Conservation (phyloP, 768 basidiomycete species). For the Ramaria sp. region DNA sequence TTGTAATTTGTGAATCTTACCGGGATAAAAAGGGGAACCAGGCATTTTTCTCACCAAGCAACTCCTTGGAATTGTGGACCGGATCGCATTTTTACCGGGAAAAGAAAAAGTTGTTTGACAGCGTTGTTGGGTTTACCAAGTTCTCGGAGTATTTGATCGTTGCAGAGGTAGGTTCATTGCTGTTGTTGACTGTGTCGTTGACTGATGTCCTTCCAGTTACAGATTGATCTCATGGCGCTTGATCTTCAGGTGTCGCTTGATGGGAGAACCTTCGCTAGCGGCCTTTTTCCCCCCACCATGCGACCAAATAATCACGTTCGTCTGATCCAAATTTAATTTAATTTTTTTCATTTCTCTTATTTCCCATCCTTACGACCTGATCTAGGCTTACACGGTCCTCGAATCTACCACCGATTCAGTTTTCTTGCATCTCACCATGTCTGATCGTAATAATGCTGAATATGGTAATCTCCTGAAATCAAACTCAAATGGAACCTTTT, state of each 20-base stretch:
- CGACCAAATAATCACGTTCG: slow-evolving; percentile 81
- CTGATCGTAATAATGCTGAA: slow-evolving; percentile 54
- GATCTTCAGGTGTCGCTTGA: slow-evolving; percentile 90
- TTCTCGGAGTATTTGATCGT: slow-evolving; percentile 96
- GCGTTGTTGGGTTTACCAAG: slow-evolving; percentile 90
- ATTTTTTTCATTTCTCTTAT: no score
- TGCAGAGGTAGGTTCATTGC: slow-evolving; percentile 56
- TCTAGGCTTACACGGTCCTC: slow-evolving; percentile 81
- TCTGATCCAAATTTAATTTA: slow-evolving; percentile 8
- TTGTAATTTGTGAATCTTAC: slow-evolving; percentile 91
- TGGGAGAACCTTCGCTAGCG: slow-evolving; percentile 73
- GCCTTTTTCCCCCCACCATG: slow-evolving; percentile 86
- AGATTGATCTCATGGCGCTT: slow-evolving; percentile 44
- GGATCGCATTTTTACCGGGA: slow-evolving; percentile 64
- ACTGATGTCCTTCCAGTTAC: slow-evolving; percentile 27
- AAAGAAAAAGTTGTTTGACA: slow-evolving; percentile 70
- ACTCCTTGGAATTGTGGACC: slow-evolving; percentile 69
- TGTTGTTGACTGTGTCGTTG: neutral
- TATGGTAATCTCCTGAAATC: slow-evolving; percentile 94
- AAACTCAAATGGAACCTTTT: slow-evolving; percentile 98
- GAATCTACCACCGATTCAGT: slow-evolving; percentile 90
- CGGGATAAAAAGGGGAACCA: slow-evolving; percentile 75
- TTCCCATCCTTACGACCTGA: neutral
- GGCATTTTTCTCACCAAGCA: slow-evolving; percentile 37
- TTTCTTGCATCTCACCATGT: slow-evolving; percentile 95